Evolutionary conservation across 1,284 basidiomycete species (phyloP).

Genomic region (Ceratobasidium sp.): DNA sequence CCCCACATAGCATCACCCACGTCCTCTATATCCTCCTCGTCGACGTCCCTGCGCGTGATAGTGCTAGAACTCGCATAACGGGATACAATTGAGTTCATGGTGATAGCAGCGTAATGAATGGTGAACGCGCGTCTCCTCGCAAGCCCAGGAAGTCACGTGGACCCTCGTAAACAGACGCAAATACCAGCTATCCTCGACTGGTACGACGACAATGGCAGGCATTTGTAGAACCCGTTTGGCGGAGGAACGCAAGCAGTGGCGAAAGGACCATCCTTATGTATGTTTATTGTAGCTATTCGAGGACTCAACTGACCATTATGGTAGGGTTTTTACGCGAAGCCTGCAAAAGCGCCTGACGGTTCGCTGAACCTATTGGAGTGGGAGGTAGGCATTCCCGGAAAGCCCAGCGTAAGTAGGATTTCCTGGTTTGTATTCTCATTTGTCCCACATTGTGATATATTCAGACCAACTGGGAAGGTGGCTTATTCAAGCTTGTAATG

Average conservation of each 20-base stretch:
- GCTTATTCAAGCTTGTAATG: slow-evolving; percentile 94
- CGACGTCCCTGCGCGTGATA: slow-evolving; percentile 65
- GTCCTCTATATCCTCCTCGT: slow-evolving; percentile 70
- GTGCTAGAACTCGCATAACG: slow-evolving; percentile 72
- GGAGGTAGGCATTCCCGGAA: slow-evolving; percentile 97
- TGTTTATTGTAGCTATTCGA: slow-evolving; percentile 58
- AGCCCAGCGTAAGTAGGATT: slow-evolving; percentile 72
- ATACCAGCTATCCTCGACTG: slow-evolving; percentile 7
- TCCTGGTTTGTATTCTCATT: neutral
- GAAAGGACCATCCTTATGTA: slow-evolving; percentile 99
- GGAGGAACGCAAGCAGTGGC: slow-evolving; percentile 99
- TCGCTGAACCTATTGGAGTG: slow-evolving; percentile 97
- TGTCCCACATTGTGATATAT: neutral
- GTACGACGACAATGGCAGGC: slow-evolving; percentile 70
- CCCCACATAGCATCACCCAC: slow-evolving; percentile 80
- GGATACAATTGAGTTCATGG: slow-evolving; percentile 82
- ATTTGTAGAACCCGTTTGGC: slow-evolving; percentile 88
- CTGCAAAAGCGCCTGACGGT: slow-evolving; percentile 88
- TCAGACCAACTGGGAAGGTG: slow-evolving; percentile 97
- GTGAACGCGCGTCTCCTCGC: slow-evolving; percentile 44
- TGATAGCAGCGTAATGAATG: slow-evolving; percentile 53
- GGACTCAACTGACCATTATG: slow-evolving; percentile 26
- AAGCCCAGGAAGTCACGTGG: slow-evolving; percentile 36
- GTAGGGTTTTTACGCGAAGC: slow-evolving; percentile 97
- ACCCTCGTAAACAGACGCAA: slow-evolving; percentile 30